These are phyloP conservation scores for Eutrema japonicum DNA, from an alignment of 345 rosid species.

Conservation along the genomic window DNA sequence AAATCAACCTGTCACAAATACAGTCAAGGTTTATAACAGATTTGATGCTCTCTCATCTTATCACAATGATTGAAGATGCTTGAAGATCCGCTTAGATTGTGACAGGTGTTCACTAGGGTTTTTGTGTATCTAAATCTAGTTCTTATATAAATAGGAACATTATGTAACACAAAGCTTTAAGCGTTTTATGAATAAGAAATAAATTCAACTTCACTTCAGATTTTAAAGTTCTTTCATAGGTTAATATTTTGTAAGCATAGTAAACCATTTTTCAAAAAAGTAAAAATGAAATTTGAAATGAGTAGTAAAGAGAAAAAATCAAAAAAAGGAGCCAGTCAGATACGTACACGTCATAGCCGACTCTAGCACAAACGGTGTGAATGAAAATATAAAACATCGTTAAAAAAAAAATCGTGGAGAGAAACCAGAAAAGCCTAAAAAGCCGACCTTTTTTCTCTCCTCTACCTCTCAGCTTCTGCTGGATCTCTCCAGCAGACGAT, in stretches of 20 bases:
- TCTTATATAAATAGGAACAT: too few species aligned
- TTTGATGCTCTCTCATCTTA: too few species aligned
- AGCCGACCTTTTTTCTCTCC: constrained; percentile 36
- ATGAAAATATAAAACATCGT: constrained; percentile 15
- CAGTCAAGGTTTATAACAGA: too few species aligned
- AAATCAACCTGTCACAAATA: too few species aligned
- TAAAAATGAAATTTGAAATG: constrained; percentile 22
- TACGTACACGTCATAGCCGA: constrained; percentile 39
- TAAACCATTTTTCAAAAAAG: background rate
- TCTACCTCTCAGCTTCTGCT: constrained; percentile 45
- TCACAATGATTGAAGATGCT: too few species aligned
- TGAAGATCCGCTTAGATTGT: too few species aligned
- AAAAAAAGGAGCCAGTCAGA: constrained; percentile 24
- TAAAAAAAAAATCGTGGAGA: constrained; percentile 20
- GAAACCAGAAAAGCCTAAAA: constrained; percentile 22
- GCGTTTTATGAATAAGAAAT: too few species aligned
- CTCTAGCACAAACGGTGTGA: constrained; percentile 44
- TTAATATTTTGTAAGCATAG: constrained; percentile 18
- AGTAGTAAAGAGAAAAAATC: background rate
- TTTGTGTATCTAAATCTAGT: too few species aligned
- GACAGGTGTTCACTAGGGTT: too few species aligned
- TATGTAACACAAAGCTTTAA: too few species aligned
- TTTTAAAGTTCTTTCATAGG: too few species aligned
- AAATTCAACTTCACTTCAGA: too few species aligned
- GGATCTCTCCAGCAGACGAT: constrained; percentile 48